These are phyloP conservation scores for Fusarium buharicum DNA, from an alignment of 2,329 filamentous ascomycete species.

Conservation along the genomic window DNA sequence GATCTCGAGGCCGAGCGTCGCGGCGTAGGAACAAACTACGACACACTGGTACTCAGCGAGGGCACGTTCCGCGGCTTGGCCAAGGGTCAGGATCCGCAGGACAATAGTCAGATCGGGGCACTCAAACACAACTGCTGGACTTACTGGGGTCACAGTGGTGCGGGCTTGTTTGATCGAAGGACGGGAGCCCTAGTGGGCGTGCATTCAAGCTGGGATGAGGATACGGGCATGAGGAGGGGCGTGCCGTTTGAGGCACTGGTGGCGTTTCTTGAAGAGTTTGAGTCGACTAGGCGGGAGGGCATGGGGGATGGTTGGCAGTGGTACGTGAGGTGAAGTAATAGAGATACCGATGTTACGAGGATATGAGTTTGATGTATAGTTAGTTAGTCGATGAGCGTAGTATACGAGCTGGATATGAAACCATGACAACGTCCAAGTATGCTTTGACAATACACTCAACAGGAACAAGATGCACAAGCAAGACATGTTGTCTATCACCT, in stretches of 20 bases:
- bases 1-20: conserved; percentile 55
- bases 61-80: conserved; percentile 56
- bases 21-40: conserved; percentile 55
- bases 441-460: not conserved
- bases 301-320: conserved; percentile 24
- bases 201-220: conserved; percentile 65
- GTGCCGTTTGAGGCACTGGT: conserved; percentile 57
- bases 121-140: conserved; percentile 66
- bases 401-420: not conserved
- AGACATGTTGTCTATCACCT: conserved; percentile 12
- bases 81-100: conserved; percentile 55
- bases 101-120: conserved; percentile 63
- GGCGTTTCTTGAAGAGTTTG: conserved; percentile 50
- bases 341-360: not conserved
- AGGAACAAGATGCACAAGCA: conserved; percentile 1
- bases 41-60: conserved; percentile 58
- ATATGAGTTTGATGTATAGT: not conserved
- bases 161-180: conserved; percentile 56
- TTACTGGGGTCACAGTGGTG: conserved; percentile 67
- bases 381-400: not conserved
- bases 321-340: conserved; percentile 20
- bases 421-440: no score
- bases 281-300: conserved; percentile 7
- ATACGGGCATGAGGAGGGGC: conserved; percentile 62
- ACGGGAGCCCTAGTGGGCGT: conserved; percentile 58